These are phyloP conservation scores for Phytophthora pseudosyringae DNA, from an alignment of 352 stramenopile genomes.

Conservation along the genomic window DNA sequence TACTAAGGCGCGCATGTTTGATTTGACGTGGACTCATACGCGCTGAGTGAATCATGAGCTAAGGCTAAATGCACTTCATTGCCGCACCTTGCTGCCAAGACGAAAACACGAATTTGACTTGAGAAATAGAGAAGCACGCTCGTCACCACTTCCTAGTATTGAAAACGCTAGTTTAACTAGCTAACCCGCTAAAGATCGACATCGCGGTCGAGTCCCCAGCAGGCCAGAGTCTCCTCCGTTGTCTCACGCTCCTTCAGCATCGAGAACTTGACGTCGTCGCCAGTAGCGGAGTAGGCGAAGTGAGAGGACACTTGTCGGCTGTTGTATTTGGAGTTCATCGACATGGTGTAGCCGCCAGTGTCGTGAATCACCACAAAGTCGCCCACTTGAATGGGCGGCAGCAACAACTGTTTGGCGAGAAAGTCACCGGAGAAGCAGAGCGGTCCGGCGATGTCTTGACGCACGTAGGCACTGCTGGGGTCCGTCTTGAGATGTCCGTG, in stretches of 20 bases:
- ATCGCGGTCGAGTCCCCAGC: conserved; percentile 67
- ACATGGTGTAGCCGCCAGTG: conserved; percentile 88
- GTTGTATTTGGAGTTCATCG: conserved; percentile 92
- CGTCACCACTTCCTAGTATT: conserved; percentile 7
- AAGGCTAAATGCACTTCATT: conserved; percentile 17
- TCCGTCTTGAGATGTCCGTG: conserved; percentile 57
- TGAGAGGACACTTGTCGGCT: conserved; percentile 74
- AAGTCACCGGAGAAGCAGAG: conserved; percentile 95
- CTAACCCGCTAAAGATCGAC: conserved; percentile 37
- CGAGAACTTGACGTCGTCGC: conserved; percentile 49
- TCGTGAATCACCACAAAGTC: conserved; percentile 90
- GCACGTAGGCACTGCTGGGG: conserved; percentile 44
- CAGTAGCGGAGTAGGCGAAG: conserved; percentile 58
- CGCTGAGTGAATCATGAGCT: conserved; percentile 9
- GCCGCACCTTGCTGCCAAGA: conserved; percentile 2
- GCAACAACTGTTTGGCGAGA: conserved; percentile 73
- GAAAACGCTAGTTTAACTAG: not conserved
- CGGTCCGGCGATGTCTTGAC: conserved; percentile 89
- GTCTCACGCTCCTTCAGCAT: conserved; percentile 75
- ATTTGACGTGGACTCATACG: not conserved
- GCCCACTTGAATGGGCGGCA: conserved; percentile 75
- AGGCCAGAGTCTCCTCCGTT: conserved; percentile 65
- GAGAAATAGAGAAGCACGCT: conserved; percentile 29
- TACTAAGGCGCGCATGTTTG: conserved; percentile 49
- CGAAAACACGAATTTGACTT: conserved; percentile 21